These are phyloP conservation scores for Garcia nutans DNA, from an alignment of 345 rosid species.

Conservation along the genomic window DNA sequence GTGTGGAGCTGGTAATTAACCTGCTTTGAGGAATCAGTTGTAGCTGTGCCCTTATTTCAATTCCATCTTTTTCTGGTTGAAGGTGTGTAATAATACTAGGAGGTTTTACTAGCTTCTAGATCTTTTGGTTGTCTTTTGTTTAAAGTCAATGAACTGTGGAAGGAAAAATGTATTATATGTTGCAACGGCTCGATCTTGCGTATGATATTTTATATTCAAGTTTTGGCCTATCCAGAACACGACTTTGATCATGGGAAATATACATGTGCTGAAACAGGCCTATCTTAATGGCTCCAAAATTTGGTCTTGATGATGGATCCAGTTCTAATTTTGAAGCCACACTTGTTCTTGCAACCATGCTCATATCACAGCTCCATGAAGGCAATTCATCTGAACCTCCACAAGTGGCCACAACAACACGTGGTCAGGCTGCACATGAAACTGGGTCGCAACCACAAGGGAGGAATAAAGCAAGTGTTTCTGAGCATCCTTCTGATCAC, in stretches of 20 bases:
- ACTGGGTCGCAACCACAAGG: conserved; percentile 49
- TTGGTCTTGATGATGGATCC: conserved; percentile 70
- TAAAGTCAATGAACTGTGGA: neutral
- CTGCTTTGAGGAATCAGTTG: neutral
- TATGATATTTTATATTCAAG: neutral
- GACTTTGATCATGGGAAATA: conserved; percentile 2
- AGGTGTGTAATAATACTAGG: neutral
- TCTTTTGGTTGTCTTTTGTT: neutral
- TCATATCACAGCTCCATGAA: conserved; percentile 72
- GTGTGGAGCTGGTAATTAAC: neutral
- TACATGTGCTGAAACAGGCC: conserved; percentile 57
- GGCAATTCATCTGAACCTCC: conserved; percentile 52
- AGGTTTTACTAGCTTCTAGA: neutral
- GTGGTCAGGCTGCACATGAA: conserved; percentile 38
- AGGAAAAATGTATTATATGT: neutral
- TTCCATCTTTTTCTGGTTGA: neutral
- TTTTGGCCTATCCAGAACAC: neutral
- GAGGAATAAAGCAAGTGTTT: conserved; percentile 43
- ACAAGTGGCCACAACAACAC: conserved; percentile 38
- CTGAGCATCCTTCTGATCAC: conserved; percentile 74
- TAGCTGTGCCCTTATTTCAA: neutral
- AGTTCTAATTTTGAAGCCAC: conserved; percentile 75
- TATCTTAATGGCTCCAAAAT: conserved; percentile 82
- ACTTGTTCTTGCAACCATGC: conserved; percentile 90
- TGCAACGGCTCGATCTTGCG: neutral